A percentile compares a stretch with the other conserved stretches of the same genome.
These are phyloP conservation scores for Solanum appendiculatum DNA, from an alignment of 257 asterid species.

Conservation along the genomic window DNA sequence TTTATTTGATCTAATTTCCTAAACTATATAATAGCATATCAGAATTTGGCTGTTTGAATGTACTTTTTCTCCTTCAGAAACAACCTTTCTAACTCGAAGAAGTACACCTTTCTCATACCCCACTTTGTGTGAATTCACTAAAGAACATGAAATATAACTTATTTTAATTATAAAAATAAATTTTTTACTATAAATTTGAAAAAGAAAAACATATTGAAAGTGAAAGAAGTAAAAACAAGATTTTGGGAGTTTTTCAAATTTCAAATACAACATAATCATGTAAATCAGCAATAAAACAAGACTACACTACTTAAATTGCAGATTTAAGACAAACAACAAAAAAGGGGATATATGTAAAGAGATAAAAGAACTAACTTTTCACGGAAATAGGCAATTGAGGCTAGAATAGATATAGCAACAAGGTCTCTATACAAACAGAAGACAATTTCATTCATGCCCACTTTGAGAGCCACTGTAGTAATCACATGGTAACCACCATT, in stretches of 20 bases:
- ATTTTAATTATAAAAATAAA: no score
- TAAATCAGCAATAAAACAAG: background rate
- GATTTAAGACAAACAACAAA: background rate
- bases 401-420: slow-evolving; percentile 75
- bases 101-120: background rate
- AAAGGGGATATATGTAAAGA: background rate
- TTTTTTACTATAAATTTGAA: no score
- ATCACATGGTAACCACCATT: slow-evolving; percentile 84
- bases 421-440: slow-evolving; percentile 82
- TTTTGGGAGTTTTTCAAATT: background rate
- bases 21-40: background rate
- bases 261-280: background rate
- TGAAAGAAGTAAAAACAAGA: background rate
- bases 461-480: slow-evolving; percentile 88
- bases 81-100: background rate
- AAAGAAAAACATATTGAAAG: background rate
- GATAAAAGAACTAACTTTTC: slow-evolving; percentile 51
- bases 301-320: background rate
- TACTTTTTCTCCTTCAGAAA: background rate
- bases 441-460: slow-evolving; percentile 85
- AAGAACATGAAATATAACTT: background rate
- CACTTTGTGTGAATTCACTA: background rate
- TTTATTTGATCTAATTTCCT: background rate
- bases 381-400: slow-evolving; percentile 79
- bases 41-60: background rate